Conservation (phyloP, 2,329 filamentous ascomycete species). For the Bisporella sp. region DNA sequence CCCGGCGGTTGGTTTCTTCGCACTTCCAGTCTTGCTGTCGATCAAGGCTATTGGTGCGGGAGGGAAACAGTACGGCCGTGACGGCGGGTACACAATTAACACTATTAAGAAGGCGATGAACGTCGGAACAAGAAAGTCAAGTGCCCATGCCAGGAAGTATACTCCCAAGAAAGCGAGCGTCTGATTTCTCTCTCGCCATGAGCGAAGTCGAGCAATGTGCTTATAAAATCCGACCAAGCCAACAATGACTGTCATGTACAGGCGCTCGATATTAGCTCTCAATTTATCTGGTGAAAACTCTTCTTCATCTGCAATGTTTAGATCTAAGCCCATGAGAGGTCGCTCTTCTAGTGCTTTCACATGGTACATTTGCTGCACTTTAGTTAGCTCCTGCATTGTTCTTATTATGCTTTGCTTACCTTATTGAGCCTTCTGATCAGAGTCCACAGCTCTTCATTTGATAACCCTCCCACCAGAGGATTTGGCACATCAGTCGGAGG, state of each 20-base stretch:
- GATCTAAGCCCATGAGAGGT: constrained; percentile 62
- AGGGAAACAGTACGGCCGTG: constrained; percentile 62
- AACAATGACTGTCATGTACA: constrained; percentile 75
- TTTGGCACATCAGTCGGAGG: constrained; percentile 41
- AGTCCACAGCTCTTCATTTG: constrained; percentile 60
- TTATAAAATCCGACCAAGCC: constrained; percentile 60
- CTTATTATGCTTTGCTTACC: constrained; percentile 29
- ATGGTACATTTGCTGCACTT: constrained; percentile 44
- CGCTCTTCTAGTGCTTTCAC: constrained; percentile 57
- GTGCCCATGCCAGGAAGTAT: constrained; percentile 59
- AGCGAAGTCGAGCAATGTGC: constrained; percentile 68
- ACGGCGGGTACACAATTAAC: constrained; percentile 58
- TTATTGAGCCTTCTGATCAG: constrained; percentile 56
- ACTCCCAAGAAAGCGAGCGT: constrained; percentile 56
- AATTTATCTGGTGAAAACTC: constrained; percentile 83
- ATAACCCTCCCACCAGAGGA: constrained; percentile 51
- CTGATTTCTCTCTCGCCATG: constrained; percentile 67
- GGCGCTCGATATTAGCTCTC: constrained; percentile 66
- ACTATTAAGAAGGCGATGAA: constrained; percentile 52
- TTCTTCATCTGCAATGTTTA: constrained; percentile 76
- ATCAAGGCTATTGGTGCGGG: constrained; percentile 71
- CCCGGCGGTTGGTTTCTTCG: constrained; percentile 71
- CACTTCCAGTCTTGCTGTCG: constrained; percentile 59
- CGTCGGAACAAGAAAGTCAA: constrained; percentile 63
- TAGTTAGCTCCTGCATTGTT: background rate